phyloP scores from a whole-genome alignment of 1,284 basidiomycete genomes.

The Boletellus deceptivus region DNA sequence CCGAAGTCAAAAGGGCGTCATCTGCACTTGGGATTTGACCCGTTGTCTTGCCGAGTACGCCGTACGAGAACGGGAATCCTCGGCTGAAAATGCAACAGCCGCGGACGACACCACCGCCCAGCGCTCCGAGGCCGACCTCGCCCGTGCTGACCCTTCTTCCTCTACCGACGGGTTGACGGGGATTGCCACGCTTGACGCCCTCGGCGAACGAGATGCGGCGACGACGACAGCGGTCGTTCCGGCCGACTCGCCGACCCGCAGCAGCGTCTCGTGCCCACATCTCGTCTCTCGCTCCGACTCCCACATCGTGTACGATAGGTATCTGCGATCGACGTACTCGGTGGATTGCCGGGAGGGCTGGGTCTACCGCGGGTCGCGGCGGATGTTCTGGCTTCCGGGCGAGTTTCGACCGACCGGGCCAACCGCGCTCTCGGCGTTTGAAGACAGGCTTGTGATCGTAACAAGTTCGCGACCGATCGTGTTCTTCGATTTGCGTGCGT shows the following conservation, averaged over 20 bases:
- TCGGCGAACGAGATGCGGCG: neutral
- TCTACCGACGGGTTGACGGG: neutral
- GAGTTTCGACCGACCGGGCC: constrained; percentile 15
- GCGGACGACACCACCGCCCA: neutral
- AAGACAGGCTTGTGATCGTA: constrained; percentile 12
- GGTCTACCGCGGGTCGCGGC: constrained; percentile 14
- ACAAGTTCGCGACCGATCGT: constrained; percentile 3
- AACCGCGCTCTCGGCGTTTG: constrained; percentile 10
- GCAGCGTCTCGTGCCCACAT: neutral
- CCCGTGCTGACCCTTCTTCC: neutral
- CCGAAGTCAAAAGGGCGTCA: constrained; percentile 12
- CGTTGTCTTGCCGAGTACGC: constrained; percentile 12
- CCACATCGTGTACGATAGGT: constrained; percentile 10
- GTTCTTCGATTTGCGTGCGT: constrained; percentile 13
- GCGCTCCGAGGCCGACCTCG: neutral
- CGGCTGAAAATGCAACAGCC: neutral
- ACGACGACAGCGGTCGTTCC: constrained; percentile 13
- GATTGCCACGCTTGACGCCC: neutral
- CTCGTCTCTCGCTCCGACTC: neutral
- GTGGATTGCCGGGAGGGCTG: constrained; percentile 17
- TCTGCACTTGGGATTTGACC: constrained; percentile 22
- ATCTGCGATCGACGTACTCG: constrained; percentile 12
- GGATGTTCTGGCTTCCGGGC: constrained; percentile 22
- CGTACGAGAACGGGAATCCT: neutral
- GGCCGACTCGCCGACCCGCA: neutral